Evolutionary conservation across 2,329 filamentous ascomycete genomes (phyloP).

Genomic region (Fusarium napiforme): DNA sequence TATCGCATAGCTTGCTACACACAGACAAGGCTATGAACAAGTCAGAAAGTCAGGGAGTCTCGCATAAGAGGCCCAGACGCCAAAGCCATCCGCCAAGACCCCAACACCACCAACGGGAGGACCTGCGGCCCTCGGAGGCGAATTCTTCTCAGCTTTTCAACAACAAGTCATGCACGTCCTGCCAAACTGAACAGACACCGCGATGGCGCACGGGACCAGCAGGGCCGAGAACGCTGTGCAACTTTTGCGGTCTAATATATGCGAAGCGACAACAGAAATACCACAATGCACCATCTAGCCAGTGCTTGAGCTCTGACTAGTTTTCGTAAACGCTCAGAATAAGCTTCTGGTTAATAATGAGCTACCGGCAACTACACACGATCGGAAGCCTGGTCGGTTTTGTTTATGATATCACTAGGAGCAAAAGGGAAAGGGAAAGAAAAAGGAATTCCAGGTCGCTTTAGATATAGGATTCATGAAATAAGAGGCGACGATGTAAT

Average conservation of each 20-base stretch:
- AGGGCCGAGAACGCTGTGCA: background rate
- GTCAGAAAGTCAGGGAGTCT: rapidly evolving
- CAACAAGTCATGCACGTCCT: background rate
- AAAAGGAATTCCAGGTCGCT: background rate
- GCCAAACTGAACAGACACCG: background rate
- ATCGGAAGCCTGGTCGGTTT: too few species aligned
- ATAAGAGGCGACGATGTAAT: background rate
- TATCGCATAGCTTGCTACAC: rapidly evolving
- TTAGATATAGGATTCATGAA: background rate
- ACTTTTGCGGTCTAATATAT: background rate
- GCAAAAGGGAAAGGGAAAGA: too few species aligned
- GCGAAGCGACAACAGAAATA: background rate
- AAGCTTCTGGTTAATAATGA: background rate
- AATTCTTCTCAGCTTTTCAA: rapidly evolving
- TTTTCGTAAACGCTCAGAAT: rapidly evolving
- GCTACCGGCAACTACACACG: too few species aligned
- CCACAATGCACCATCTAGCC: rapidly evolving
- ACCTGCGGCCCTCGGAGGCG: rapidly evolving
- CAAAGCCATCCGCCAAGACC: background rate
- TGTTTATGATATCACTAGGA: background rate
- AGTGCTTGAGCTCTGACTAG: background rate
- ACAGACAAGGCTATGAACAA: background rate
- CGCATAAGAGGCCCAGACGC: background rate
- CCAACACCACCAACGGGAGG: too few species aligned
- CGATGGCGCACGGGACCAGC: background rate